These are phyloP conservation scores for Spinellus fusiger DNA, from an alignment of 192 early-diverging fungal species.

Conservation along the genomic window DNA sequence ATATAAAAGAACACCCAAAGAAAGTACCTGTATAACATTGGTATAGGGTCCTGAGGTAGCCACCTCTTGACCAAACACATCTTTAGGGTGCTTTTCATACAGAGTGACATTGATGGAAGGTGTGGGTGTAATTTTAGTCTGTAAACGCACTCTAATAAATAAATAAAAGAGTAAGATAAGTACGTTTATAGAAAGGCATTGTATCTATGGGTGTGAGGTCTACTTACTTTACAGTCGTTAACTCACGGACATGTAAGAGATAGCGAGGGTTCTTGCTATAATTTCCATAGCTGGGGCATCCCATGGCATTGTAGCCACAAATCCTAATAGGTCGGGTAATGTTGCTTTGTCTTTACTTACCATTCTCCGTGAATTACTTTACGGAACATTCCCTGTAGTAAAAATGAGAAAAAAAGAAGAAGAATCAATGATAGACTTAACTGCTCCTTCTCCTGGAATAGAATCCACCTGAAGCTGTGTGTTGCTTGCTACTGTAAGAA, in stretches of 20 bases:
- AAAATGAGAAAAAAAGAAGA: background rate
- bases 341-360: slow-evolving; percentile 17
- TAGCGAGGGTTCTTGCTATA: slow-evolving; percentile 65
- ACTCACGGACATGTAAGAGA: slow-evolving; percentile 47
- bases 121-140: slow-evolving; percentile 51
- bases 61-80: slow-evolving; percentile 45
- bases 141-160: slow-evolving; percentile 53
- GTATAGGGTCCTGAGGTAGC: slow-evolving; percentile 54
- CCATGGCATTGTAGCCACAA: slow-evolving; percentile 52
- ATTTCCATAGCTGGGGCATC: slow-evolving; percentile 46
- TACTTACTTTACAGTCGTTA: slow-evolving; percentile 53
- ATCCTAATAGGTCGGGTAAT: slow-evolving; percentile 28
- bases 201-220: background rate
- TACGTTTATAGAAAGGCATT: background rate
- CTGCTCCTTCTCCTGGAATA: slow-evolving; percentile 72
- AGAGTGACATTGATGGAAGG: slow-evolving; percentile 67
- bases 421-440: slow-evolving; percentile 22
- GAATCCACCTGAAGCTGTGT: slow-evolving; percentile 41
- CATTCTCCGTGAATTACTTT: slow-evolving; percentile 51
- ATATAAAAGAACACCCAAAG: background rate
- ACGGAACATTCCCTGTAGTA: slow-evolving; percentile 54
- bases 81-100: slow-evolving; percentile 48
- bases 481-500: slow-evolving; percentile 56
- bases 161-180: background rate
- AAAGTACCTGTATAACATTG: slow-evolving; percentile 37